Conservation (phyloP, 2,329 filamentous ascomycete genomes). For the Colletotrichum truncatum region DNA sequence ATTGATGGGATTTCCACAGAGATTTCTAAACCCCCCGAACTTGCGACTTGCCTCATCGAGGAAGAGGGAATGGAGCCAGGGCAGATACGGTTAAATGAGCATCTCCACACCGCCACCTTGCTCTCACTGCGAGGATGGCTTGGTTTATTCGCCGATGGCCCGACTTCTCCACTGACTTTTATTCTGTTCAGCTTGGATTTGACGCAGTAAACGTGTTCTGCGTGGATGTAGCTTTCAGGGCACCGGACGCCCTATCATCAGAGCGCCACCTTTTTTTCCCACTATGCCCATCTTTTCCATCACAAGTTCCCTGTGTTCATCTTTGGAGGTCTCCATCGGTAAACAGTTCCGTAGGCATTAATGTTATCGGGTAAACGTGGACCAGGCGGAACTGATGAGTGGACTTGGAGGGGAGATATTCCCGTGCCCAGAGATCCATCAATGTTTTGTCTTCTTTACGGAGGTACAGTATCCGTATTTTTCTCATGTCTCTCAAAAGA, state of each 20-base stretch:
- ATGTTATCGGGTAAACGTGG: neutral
- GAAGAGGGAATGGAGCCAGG: neutral
- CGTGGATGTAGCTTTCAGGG: neutral
- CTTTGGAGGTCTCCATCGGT: neutral
- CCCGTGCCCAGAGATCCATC: no score
- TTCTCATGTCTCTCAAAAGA: no score
- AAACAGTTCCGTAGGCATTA: neutral
- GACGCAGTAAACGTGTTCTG: no score
- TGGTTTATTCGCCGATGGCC: constrained; percentile 20
- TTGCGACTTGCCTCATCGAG: constrained; percentile 4
- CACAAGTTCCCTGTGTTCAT: neutral
- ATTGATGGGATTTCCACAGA: neutral
- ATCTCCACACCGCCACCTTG: constrained; percentile 13
- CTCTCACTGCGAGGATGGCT: constrained; percentile 1
- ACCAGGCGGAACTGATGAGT: neutral
- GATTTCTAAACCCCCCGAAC: neutral
- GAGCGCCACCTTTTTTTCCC: neutral
- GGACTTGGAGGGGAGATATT: neutral
- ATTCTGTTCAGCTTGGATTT: no score
- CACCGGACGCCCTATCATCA: neutral
- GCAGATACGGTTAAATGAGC: constrained; percentile 32
- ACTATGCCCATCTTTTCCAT: neutral
- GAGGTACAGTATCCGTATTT: no score
- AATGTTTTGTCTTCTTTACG: no score
- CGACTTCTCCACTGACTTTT: neutral